Conservation (phyloP, 306 rosid species). For the Senna siamea region DNA sequence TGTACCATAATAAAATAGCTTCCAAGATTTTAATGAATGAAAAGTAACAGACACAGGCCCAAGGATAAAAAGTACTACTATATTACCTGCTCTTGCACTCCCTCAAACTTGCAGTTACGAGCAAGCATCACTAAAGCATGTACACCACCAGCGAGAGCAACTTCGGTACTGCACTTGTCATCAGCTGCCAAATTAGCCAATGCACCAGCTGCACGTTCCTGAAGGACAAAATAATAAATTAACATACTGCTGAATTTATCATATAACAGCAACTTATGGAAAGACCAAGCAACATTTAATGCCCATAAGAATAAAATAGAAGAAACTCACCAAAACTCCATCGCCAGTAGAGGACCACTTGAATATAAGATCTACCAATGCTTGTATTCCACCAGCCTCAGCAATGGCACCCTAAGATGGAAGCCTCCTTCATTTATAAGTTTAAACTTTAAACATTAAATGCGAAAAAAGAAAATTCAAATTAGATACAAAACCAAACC, state of each 20-base stretch:
- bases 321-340: constrained; percentile 87
- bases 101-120: constrained; percentile 93
- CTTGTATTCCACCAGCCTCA: constrained; percentile 96
- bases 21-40: constrained; percentile 5
- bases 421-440: constrained; percentile 41
- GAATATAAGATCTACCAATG: constrained; percentile 96
- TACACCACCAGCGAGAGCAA: constrained; percentile 95
- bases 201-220: constrained; percentile 99
- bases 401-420: constrained; percentile 87
- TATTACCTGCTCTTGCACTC: constrained; percentile 98
- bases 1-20: constrained; percentile 26
- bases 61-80: constrained; percentile 38
- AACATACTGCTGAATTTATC: constrained; percentile 27
- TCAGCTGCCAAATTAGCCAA: constrained; percentile 99
- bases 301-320: constrained; percentile 31
- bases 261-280: constrained; percentile 33
- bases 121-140: constrained; percentile 99
- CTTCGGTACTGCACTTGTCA: constrained; percentile 98
- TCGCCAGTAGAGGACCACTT: constrained; percentile 98
- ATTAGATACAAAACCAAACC: constrained; percentile 54
- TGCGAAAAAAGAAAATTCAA: constrained; percentile 4
- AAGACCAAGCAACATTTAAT: constrained; percentile 27
- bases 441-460: constrained; percentile 38
- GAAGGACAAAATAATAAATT: constrained; percentile 37
- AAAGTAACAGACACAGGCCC: constrained; percentile 6